phyloP scores from a whole-genome alignment of 176 grass and related monocot genomes.

The Carex parvula region DNA sequence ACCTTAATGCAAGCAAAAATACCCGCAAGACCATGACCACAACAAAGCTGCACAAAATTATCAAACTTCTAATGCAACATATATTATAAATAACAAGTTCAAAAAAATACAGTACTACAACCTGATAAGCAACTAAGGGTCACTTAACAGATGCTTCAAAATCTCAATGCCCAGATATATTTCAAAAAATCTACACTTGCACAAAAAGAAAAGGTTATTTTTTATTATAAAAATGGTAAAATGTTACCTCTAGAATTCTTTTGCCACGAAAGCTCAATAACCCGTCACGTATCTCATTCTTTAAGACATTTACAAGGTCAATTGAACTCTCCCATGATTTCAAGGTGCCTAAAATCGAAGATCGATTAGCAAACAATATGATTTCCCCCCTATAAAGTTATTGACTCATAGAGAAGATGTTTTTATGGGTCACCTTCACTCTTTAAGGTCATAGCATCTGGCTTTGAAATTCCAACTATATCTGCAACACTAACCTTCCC shows the following conservation, averaged over 20 bases:
- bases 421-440: slow-evolving; percentile 44
- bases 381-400: not conserved
- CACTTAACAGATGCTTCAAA: not conserved
- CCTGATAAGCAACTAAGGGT: not conserved
- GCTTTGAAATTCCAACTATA: slow-evolving; percentile 55
- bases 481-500: slow-evolving; percentile 67
- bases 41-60: slow-evolving; percentile 53
- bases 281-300: slow-evolving; percentile 81
- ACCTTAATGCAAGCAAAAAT: slow-evolving; percentile 79
- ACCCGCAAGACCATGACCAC: slow-evolving; percentile 60
- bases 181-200: not conserved
- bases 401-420: not conserved
- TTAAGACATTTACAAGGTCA: slow-evolving; percentile 60
- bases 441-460: slow-evolving; percentile 49
- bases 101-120: slow-evolving; percentile 2
- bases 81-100: not conserved
- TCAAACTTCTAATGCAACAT: slow-evolving; percentile 6
- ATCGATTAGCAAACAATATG: slow-evolving; percentile 20
- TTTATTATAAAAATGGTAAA: not conserved
- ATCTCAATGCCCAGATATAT: not conserved
- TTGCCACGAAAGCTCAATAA: slow-evolving; percentile 71
- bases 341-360: slow-evolving; percentile 41
- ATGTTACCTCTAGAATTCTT: slow-evolving; percentile 63
- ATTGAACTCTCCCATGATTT: slow-evolving; percentile 77
- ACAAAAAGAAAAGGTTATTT: not conserved